Conservation (phyloP, 352 stramenopile genomes). For the Pythium volutum region DNA sequence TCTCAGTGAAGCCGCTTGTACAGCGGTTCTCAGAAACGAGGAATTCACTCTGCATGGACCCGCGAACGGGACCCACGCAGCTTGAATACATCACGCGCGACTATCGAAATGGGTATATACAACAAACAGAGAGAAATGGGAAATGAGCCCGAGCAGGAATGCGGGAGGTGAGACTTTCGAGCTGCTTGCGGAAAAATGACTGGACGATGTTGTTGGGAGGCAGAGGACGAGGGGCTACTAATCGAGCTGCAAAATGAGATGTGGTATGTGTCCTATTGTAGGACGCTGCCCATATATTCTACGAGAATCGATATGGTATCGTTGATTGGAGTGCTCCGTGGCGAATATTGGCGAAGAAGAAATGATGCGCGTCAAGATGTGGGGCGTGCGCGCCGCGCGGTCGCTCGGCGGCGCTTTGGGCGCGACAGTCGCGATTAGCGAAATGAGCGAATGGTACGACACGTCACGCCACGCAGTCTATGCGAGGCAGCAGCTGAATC, state of each 20-base stretch:
- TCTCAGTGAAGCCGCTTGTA: conserved; percentile 85
- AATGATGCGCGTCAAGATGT: not conserved
- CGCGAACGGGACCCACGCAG: conserved; percentile 19
- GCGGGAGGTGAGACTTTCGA: too few relatives aligned
- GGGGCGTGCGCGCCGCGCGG: conserved; percentile 8
- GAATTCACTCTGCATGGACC: conserved; percentile 77
- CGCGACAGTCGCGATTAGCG: conserved; percentile 29
- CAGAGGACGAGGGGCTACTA: conserved; percentile 1
- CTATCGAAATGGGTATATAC: not conserved
- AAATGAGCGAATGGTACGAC: conserved; percentile 44
- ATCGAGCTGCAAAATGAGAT: not conserved
- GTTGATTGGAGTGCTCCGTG: not conserved
- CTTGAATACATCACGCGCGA: conserved; percentile 77
- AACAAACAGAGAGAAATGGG: not conserved
- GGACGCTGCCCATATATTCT: not conserved
- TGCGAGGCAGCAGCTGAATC: conserved; percentile 37
- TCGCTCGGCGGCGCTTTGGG: conserved; percentile 27
- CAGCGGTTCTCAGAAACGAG: conserved; percentile 90
- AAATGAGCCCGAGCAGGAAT: too few relatives aligned
- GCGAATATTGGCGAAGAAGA: too few relatives aligned
- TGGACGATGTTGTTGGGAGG: conserved; percentile 3
- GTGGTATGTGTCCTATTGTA: not conserved
- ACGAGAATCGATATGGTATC: not conserved
- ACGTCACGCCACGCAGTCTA: conserved; percentile 31
- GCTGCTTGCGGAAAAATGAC: too few relatives aligned